These are phyloP conservation scores for Lyophyllum decastes DNA, from an alignment of 768 basidiomycete genomes.

Conservation along the genomic window DNA sequence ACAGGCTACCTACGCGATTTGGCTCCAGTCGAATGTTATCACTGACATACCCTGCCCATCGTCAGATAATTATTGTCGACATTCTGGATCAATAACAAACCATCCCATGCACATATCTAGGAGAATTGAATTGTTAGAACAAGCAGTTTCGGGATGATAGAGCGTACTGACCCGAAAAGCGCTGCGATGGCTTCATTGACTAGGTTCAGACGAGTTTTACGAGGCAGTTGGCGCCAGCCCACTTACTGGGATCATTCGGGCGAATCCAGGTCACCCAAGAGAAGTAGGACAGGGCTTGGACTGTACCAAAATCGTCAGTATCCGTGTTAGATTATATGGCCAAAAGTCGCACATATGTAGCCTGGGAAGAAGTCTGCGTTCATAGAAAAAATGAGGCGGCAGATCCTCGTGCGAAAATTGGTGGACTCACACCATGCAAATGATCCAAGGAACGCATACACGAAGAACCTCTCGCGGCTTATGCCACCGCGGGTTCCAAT, in stretches of 20 bases:
- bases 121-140: background rate
- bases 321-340: background rate
- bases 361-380: background rate
- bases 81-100: slow-evolving; percentile 36
- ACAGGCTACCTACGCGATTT: slow-evolving; percentile 50
- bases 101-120: slow-evolving; percentile 46
- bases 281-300: slow-evolving; percentile 56
- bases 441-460: slow-evolving; percentile 56
- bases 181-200: slow-evolving; percentile 39
- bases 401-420: slow-evolving; percentile 7
- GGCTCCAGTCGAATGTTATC: slow-evolving; percentile 54
- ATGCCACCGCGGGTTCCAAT: slow-evolving; percentile 60
- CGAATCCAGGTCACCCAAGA: slow-evolving; percentile 49
- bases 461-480: slow-evolving; percentile 71
- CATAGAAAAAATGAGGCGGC: background rate
- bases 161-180: slow-evolving; percentile 42
- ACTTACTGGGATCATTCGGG: slow-evolving; percentile 38
- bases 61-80: slow-evolving; percentile 31
- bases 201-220: background rate
- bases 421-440: slow-evolving; percentile 56
- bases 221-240: background rate
- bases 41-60: slow-evolving; percentile 41
- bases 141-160: background rate
- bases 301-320: slow-evolving; percentile 17
- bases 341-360: background rate